Percentiles rank a stretch among this genome's conserved stretches.
Conservation (phyloP, 2,329 filamentous ascomycete genomes). For the Fusarium papillatum region DNA sequence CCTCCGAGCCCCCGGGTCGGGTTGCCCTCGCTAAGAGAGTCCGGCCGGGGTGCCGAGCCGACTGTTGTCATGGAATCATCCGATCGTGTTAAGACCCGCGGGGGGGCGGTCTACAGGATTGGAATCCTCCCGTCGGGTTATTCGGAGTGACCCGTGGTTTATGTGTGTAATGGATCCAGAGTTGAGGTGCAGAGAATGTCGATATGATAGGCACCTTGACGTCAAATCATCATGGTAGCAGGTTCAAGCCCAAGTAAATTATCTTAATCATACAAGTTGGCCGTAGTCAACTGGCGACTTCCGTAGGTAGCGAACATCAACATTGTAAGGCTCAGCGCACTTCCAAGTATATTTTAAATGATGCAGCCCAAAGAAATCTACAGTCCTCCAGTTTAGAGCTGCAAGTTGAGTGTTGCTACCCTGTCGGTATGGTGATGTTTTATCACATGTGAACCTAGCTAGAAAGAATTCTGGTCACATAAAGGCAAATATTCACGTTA, state of each 20-base stretch:
- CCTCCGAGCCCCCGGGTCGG: constrained; percentile 3
- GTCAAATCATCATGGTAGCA: not conserved
- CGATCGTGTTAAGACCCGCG: not conserved
- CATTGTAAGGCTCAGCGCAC: not conserved
- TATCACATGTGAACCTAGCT: not conserved
- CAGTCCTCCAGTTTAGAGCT: not conserved
- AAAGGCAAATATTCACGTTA: not conserved
- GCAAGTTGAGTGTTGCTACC: not conserved
- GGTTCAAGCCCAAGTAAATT: not conserved
- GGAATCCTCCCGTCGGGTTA: not conserved
- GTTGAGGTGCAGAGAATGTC: not conserved
- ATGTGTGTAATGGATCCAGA: not conserved
- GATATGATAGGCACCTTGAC: not conserved
- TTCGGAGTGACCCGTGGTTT: not conserved
- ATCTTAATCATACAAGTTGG: not conserved
- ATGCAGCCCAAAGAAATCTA: not conserved
- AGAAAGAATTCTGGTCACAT: not conserved
- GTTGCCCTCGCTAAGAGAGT: not conserved
- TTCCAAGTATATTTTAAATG: not conserved
- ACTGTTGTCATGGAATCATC: not conserved
- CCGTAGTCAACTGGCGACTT: not conserved
- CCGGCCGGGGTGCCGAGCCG: not conserved
- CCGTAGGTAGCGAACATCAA: not conserved
- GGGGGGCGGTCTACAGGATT: not conserved
- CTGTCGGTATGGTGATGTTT: not conserved